Evolutionary conservation across 176 grass and related monocot species (phyloP).

Genomic region (Themeda triandra): DNA sequence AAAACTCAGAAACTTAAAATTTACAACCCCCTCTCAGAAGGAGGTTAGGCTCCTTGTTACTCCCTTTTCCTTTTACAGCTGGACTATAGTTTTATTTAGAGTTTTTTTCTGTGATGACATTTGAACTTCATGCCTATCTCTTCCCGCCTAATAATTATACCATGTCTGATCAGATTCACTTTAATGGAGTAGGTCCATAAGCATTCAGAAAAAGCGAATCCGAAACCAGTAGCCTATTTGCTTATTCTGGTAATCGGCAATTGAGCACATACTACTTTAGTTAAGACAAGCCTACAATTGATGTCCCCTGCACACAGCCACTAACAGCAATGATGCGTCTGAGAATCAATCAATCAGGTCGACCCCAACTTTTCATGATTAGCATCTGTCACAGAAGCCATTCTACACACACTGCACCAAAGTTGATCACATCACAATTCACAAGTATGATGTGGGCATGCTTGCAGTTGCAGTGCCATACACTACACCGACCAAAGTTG

Average conservation of each 20-base stretch:
- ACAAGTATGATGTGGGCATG: neutral
- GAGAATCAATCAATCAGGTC: neutral
- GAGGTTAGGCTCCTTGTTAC: neutral
- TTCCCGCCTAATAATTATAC: neutral
- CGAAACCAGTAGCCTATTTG: neutral
- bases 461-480: neutral
- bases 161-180: neutral
- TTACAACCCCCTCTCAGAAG: neutral
- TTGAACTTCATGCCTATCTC: neutral
- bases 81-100: neutral
- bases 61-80: neutral
- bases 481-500: neutral
- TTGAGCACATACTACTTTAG: neutral
- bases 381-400: conserved; percentile 1
- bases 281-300: neutral
- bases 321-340: neutral
- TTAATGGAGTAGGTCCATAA: neutral
- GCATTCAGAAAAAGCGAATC: neutral
- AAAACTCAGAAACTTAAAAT: neutral
- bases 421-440: conserved; percentile 16
- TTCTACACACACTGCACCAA: neutral
- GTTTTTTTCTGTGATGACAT: neutral
- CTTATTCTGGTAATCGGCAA: neutral
- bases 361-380: conserved; percentile 10
- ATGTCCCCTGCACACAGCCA: neutral